Base-by-base conservation (phyloP, 2,329 filamentous ascomycete genomes). In the Cercospora brassicicola region DNA sequence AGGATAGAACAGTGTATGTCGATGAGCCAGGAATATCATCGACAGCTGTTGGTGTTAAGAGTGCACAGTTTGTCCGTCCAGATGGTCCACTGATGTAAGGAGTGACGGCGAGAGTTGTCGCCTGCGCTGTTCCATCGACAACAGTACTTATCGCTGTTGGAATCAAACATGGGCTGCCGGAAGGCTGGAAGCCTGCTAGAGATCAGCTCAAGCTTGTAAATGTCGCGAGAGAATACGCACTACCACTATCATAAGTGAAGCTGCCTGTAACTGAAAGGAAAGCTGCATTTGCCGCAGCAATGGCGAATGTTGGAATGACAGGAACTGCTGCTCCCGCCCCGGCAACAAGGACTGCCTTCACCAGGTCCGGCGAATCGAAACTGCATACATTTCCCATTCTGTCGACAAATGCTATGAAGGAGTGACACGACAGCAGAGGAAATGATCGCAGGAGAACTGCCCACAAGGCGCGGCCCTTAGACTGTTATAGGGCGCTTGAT, bases 331-430 rank as follows among this genome's bases (percentile, higher is more conserved):
- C 62, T 51, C 26, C 62, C 23, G 20, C 62, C 11, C 15, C 20
- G 11, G 13, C 48, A 53, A 39, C 30, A 33, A 57, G 30, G n/a
- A 51, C 48, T 3, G 26, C 33, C 2, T 42, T 28, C 8, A 33
- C 42, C 30, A 64, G 62, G 39, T 64, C 62, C 9, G 62, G 62
- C 8, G 28, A 36, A 30, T 64, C 48, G 51, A 64, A 64, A 53
- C 62, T 64, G 51, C 62, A 64, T 15, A 57, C 30, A 20, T 64
- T 64, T 5, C 62, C 62, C 62, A 64, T 64, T 3, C 9, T 57
- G 15, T 36, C 62, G 59, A 28, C 48, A 55, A 26, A 55, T 3
- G 48, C 9, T 28, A 13, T 28, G 23, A 55, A 55, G 15, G 48
- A 55, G 48, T 55, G 48, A 55, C 23, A 26, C 26, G 23, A 15